Percentiles rank a stretch among this genome's conserved stretches.
Conservation (phyloP, 2,329 filamentous ascomycete species). For the Triangularia setosa region DNA sequence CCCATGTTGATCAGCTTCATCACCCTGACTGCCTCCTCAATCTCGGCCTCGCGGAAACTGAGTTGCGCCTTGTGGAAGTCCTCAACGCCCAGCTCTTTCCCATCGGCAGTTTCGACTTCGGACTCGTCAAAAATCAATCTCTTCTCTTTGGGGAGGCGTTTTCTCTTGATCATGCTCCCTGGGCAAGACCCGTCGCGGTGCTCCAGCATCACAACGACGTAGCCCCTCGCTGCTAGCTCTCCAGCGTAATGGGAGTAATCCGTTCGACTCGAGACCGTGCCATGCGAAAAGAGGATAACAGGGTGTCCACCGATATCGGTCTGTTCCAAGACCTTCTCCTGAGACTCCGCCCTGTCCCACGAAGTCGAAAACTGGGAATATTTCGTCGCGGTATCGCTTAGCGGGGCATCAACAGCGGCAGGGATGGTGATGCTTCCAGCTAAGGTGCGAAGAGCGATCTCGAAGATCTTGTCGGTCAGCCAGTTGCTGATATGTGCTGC, state of each 20-base stretch:
- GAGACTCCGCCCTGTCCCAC: conserved; percentile 19
- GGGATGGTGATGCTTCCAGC: conserved; percentile 45
- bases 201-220: conserved; percentile 47
- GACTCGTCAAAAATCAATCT: conserved; percentile 35
- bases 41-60: conserved; percentile 48
- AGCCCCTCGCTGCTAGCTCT: conserved; percentile 47
- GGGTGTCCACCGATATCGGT: conserved; percentile 32
- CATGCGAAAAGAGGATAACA: conserved; percentile 50
- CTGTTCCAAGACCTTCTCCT: conserved; percentile 24
- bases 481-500: conserved; percentile 43
- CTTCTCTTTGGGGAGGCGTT: conserved; percentile 29
- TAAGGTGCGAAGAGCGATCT: conserved; percentile 39
- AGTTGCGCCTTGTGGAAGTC: conserved; percentile 46
- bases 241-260: conserved; percentile 51
- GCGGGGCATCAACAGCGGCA: conserved; percentile 43
- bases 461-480: conserved; percentile 40
- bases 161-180: conserved; percentile 37
- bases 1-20: conserved; percentile 40
- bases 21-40: conserved; percentile 41
- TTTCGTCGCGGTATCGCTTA: conserved; percentile 28
- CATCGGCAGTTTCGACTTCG: conserved; percentile 35
- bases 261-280: conserved; percentile 46
- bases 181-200: conserved; percentile 51
- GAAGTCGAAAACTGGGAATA: conserved; percentile 23
- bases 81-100: conserved; percentile 26